Percentiles rank a stretch among this genome's conserved stretches.
phyloP scores from a whole-genome alignment of 352 stramenopile genomes.

The Phytophthora sansomeana region DNA sequence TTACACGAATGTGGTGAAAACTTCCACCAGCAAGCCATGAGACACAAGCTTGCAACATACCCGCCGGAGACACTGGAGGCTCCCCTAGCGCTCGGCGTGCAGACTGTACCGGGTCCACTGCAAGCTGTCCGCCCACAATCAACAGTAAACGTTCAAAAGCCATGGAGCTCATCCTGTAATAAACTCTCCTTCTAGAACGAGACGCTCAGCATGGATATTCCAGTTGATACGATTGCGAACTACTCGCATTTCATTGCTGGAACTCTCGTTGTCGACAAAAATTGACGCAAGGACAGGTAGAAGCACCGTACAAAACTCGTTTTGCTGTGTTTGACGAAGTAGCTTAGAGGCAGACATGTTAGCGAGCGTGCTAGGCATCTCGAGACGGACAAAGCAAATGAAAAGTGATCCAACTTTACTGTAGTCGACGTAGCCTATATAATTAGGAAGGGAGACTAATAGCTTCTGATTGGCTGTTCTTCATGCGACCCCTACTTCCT shows the following conservation, averaged over 20 bases:
- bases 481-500: no score
- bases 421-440: no score
- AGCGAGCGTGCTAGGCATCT: no score
- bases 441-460: no score
- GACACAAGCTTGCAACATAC: slow-evolving; percentile 15
- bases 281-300: no score
- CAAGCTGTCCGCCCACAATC: not conserved
- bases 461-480: slow-evolving; percentile 1
- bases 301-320: not conserved
- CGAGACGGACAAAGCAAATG: no score
- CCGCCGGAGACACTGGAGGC: slow-evolving; percentile 6
- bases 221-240: not conserved
- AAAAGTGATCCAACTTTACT: no score
- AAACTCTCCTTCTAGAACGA: slow-evolving; percentile 14
- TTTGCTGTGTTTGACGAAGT: no score
- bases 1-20: slow-evolving; percentile 18
- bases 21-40: slow-evolving; percentile 13
- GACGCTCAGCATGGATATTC: slow-evolving; percentile 4
- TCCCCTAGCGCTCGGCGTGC: slow-evolving; percentile 7
- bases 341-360: no score
- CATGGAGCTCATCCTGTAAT: slow-evolving; percentile 10
- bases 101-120: slow-evolving; percentile 6
- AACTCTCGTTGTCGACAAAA: not conserved
- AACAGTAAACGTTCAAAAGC: slow-evolving; percentile 7
- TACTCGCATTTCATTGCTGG: not conserved